phyloP scores from a whole-genome alignment of 257 asterid genomes.

The Penstemon eatonii region DNA sequence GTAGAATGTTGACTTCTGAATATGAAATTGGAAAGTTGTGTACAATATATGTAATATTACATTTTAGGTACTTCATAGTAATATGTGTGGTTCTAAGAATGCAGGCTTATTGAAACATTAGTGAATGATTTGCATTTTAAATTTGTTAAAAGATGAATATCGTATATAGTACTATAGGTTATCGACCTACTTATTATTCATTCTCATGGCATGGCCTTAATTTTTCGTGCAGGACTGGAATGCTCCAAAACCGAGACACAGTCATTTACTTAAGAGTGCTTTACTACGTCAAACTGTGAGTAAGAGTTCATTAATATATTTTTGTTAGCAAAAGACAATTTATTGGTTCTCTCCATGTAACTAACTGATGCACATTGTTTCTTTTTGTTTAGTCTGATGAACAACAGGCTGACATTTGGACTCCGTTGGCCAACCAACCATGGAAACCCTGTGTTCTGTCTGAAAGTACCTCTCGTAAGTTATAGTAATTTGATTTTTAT shows the following conservation, averaged over 20 bases:
- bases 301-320: conserved; percentile 17
- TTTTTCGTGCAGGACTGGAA: conserved; percentile 68
- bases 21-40: conserved; percentile 19
- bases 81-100: neutral
- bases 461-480: conserved; percentile 49
- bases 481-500: conserved; percentile 1
- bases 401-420: conserved; percentile 67
- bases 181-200: too few relatives aligned
- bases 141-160: too few relatives aligned
- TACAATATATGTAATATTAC: neutral
- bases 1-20: conserved; percentile 20
- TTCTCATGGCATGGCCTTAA: neutral
- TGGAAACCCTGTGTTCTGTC: conserved; percentile 53
- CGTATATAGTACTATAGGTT: too few relatives aligned
- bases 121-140: neutral
- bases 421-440: conserved; percentile 65
- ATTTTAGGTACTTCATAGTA: neutral
- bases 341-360: conserved; percentile 11
- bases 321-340: conserved; percentile 10
- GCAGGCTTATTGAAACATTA: neutral
- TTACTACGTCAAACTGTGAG: conserved; percentile 76
- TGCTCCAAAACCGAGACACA: conserved; percentile 85
- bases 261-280: conserved; percentile 78
- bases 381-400: conserved; percentile 49
- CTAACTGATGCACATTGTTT: conserved; percentile 12